phyloP scores from a whole-genome alignment of 345 rosid genomes.

The Moricandia arvensis region DNA sequence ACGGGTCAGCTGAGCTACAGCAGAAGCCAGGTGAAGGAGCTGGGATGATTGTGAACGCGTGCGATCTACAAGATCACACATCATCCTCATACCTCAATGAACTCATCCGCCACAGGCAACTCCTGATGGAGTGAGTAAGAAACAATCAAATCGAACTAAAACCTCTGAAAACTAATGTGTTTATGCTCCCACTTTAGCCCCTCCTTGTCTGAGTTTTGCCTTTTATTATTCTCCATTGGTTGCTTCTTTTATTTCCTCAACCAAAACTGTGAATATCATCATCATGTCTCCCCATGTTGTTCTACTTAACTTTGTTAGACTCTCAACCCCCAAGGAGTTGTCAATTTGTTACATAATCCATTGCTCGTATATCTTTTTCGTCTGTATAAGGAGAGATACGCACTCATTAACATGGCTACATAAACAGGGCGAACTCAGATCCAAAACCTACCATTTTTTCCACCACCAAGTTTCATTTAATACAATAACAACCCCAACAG shows the following conservation, averaged over 20 bases:
- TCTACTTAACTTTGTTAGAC: no score
- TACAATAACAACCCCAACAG: constrained; percentile 14
- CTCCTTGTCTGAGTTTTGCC: background rate
- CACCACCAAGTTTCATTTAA: constrained; percentile 15
- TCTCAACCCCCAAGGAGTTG: background rate
- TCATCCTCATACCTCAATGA: constrained; percentile 62
- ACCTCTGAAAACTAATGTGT: background rate
- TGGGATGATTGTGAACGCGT: constrained; percentile 40
- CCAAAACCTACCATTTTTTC: constrained; percentile 16
- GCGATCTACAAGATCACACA: constrained; percentile 67
- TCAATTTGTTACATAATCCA: background rate
- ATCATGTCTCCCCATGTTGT: no score
- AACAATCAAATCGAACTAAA: background rate
- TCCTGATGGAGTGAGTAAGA: constrained; percentile 61
- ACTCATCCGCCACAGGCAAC: constrained; percentile 69
- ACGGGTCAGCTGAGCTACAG: constrained; percentile 40
- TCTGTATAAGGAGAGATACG: no score
- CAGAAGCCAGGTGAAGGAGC: constrained; percentile 43
- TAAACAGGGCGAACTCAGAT: background rate
- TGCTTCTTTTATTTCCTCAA: background rate
- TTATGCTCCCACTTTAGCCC: background rate
- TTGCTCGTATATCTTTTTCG: no score
- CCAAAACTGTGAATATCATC: constrained; percentile 34
- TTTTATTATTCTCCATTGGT: constrained; percentile 7
- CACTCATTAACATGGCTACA: background rate